Evolutionary conservation across 176 grass and related monocot species (phyloP).

Genomic region (Puccinellia tenuiflora): DNA sequence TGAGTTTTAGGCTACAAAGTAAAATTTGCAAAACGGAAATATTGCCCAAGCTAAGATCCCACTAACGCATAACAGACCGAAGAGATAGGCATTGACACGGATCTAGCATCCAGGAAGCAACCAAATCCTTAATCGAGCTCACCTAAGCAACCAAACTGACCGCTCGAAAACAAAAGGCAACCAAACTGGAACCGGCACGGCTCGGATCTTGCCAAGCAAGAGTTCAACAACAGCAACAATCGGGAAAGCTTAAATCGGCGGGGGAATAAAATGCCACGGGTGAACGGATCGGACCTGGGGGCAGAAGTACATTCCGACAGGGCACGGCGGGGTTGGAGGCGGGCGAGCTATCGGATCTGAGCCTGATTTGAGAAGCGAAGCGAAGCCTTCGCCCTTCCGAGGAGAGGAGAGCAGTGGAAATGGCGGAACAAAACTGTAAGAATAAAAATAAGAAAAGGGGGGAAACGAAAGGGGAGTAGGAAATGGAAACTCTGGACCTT

Average conservation of each 20-base stretch:
- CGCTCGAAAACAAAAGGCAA: no score
- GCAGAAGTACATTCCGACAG: background rate
- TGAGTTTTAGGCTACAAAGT: background rate
- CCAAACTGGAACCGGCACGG: background rate
- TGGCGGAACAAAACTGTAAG: background rate
- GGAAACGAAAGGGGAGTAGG: background rate
- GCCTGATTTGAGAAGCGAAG: background rate
- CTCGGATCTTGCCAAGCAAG: background rate
- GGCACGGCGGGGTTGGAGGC: background rate
- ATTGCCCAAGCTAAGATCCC: background rate
- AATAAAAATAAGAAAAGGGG: background rate
- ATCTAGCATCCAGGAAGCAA: constrained; percentile 4
- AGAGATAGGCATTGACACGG: background rate
- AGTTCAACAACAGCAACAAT: background rate
- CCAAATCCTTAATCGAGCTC: background rate
- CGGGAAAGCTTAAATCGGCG: background rate
- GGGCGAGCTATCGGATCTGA: background rate
- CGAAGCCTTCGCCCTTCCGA: background rate
- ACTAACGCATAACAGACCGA: background rate
- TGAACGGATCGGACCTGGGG: background rate
- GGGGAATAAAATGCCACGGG: background rate
- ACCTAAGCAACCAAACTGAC: background rate
- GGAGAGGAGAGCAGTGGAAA: background rate
- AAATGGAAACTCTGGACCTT: background rate
- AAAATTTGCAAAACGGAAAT: background rate